These are phyloP conservation scores for Moelleriella libera DNA, from an alignment of 2,329 filamentous ascomycete genomes.

Conservation along the genomic window DNA sequence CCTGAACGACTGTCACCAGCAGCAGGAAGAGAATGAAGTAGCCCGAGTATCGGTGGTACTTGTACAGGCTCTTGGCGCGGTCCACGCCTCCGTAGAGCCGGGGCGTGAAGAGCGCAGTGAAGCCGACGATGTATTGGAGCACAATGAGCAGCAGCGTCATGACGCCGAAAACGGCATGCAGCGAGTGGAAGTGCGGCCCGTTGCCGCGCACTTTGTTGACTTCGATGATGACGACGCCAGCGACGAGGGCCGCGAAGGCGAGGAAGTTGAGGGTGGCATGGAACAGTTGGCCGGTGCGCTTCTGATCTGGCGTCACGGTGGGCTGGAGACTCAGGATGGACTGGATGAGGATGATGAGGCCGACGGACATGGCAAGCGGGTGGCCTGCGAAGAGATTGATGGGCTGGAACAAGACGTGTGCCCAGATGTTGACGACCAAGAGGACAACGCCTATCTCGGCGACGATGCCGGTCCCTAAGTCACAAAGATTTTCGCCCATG, in stretches of 20 bases:
- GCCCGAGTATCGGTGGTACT: conserved; percentile 70
- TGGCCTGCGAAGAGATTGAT: conserved; percentile 80
- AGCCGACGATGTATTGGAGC: conserved; percentile 63
- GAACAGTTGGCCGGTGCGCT: conserved; percentile 40
- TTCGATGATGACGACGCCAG: conserved; percentile 59
- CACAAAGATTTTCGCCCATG: neutral
- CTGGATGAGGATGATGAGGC: conserved; percentile 62
- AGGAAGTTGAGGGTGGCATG: conserved; percentile 61
- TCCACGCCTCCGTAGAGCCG: conserved; percentile 63
- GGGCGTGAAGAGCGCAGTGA: conserved; percentile 70
- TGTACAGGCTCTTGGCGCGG: conserved; percentile 72
- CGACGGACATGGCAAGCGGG: conserved; percentile 56
- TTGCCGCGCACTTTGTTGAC: conserved; percentile 65
- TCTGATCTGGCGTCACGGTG: conserved; percentile 58
- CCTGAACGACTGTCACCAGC: conserved; percentile 59
- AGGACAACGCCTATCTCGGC: conserved; percentile 69
- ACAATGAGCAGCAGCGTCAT: conserved; percentile 55
- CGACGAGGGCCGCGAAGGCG: conserved; percentile 44
- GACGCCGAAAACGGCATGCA: conserved; percentile 74
- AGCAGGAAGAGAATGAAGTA: conserved; percentile 61
- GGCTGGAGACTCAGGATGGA: conserved; percentile 78
- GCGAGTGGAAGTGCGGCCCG: conserved; percentile 61
- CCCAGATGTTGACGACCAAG: conserved; percentile 65
- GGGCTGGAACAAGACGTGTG: conserved; percentile 52
- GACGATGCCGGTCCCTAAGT: conserved; percentile 61